Evolutionary conservation across 805 yeast genomes (phyloP).

Genomic region (Torulaspora quercuum): DNA sequence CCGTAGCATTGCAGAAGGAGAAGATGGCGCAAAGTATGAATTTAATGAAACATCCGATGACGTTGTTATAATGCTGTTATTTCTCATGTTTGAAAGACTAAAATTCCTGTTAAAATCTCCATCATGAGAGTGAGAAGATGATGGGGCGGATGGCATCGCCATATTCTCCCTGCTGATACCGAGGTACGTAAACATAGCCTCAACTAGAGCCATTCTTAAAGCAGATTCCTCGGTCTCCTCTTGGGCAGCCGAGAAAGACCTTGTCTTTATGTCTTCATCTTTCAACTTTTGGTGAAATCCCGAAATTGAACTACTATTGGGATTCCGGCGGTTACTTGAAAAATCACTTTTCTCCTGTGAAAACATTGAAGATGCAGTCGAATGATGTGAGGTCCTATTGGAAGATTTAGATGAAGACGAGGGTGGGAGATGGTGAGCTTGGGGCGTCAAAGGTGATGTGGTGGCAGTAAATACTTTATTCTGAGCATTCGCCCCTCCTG

Average conservation of each 20-base stretch:
- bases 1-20: conserved; percentile 23
- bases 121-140: conserved; percentile 6
- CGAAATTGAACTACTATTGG: conserved; percentile 2
- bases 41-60: conserved; percentile 21
- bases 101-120: not conserved
- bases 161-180: conserved; percentile 53
- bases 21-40: conserved; percentile 14
- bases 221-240: conserved; percentile 72
- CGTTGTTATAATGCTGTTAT: conserved; percentile 9
- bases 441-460: conserved; percentile 10
- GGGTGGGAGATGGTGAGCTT: conserved; percentile 4
- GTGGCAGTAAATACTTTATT: conserved; percentile 4
- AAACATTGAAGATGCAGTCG: conserved; percentile 10
- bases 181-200: conserved; percentile 61
- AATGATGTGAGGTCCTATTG: conserved; percentile 4
- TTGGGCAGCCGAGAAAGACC: conserved; percentile 48
- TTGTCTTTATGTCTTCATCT: conserved; percentile 31
- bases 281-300: conserved; percentile 4
- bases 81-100: conserved; percentile 1
- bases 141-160: conserved; percentile 14
- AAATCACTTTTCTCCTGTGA: conserved; percentile 3
- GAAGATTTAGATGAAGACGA: conserved; percentile 13
- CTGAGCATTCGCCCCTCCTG: conserved; percentile 3
- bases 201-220: conserved; percentile 60
- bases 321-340: conserved; percentile 1